Percentiles rank a stretch among this genome's conserved stretches.
Evolutionary conservation across 495 filamentous ascomycete genomes (phyloP).

Genomic region (Letharia columbiana): DNA sequence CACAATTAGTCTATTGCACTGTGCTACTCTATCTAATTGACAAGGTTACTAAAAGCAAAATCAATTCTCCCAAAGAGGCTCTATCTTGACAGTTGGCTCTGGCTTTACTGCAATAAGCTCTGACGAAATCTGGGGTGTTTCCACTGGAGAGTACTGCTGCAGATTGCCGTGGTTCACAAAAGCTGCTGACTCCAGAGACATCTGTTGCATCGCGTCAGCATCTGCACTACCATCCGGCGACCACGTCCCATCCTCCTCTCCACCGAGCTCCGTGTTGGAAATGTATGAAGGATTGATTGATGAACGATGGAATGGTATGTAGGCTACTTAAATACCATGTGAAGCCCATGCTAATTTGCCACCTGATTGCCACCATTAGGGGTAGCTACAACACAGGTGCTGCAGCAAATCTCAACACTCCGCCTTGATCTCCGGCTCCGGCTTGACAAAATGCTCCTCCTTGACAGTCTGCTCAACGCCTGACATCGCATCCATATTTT

Average conservation of each 20-base stretch:
- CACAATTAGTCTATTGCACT: not conserved
- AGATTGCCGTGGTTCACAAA: not conserved
- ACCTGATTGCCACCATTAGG: no score
- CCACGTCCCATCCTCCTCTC: conserved; percentile 3
- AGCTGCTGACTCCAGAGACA: not conserved
- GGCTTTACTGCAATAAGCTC: not conserved
- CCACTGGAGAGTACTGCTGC: not conserved
- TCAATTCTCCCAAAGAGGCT: conserved; percentile 1
- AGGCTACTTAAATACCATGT: no score
- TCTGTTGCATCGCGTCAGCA: not conserved
- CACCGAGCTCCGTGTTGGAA: conserved; percentile 5
- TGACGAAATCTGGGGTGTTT: not conserved
- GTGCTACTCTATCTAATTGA: not conserved
- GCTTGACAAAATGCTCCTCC: no score
- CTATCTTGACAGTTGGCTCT: conserved; percentile 5
- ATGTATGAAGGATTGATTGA: no score
- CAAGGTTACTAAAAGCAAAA: no score
- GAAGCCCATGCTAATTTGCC: no score
- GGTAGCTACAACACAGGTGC: no score
- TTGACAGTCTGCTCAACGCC: not conserved
- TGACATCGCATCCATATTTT: not conserved
- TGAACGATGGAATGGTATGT: no score
- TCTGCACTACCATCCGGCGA: not conserved
- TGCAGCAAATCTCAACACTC: not conserved
- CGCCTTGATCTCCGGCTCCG: no score